Conservation (phyloP, 208 protist species). For the Histomonas meleagridis region DNA sequence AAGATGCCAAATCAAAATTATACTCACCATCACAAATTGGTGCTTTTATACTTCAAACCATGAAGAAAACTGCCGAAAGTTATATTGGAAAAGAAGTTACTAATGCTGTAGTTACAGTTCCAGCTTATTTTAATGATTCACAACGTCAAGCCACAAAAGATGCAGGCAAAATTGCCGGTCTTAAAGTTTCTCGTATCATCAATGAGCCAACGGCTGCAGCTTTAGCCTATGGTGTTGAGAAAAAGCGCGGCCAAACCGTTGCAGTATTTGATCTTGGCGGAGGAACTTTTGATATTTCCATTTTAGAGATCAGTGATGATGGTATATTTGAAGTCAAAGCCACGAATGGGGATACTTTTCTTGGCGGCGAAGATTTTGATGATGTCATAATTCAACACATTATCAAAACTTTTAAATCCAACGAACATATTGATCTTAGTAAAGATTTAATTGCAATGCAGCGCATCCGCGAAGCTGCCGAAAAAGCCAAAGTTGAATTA, state of each 20-base stretch:
- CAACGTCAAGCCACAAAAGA: conserved; percentile 92
- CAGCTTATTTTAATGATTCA: conserved; percentile 93
- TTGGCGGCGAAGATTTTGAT: conserved; percentile 97
- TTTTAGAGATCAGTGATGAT: conserved; percentile 71
- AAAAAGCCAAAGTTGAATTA: conserved; percentile 85
- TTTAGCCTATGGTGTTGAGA: conserved; percentile 86
- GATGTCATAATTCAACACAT: conserved; percentile 67
- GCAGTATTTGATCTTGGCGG: conserved; percentile 66
- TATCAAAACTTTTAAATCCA: conserved; percentile 74
- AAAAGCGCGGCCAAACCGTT: conserved; percentile 59
- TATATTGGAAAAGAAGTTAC: conserved; percentile 73
- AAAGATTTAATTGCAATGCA: conserved; percentile 78
- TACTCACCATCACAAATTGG: conserved; percentile 63
- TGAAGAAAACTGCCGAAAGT: conserved; percentile 78
- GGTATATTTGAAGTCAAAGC: conserved; percentile 76
- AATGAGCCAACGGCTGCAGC: conserved; percentile 95
- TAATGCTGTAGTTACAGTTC: conserved; percentile 57
- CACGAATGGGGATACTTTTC: conserved; percentile 92
- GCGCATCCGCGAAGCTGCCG: conserved; percentile 80
- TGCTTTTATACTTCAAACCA: conserved; percentile 67
- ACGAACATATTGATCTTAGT: conserved; percentile 69
- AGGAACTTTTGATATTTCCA: conserved; percentile 93
- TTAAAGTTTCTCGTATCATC: conserved; percentile 92
- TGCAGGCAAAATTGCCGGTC: conserved; percentile 84
- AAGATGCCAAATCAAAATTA: conserved; percentile 49